Evolutionary conservation across 768 basidiomycete genomes (phyloP).

Genomic region (Mycena floridula): DNA sequence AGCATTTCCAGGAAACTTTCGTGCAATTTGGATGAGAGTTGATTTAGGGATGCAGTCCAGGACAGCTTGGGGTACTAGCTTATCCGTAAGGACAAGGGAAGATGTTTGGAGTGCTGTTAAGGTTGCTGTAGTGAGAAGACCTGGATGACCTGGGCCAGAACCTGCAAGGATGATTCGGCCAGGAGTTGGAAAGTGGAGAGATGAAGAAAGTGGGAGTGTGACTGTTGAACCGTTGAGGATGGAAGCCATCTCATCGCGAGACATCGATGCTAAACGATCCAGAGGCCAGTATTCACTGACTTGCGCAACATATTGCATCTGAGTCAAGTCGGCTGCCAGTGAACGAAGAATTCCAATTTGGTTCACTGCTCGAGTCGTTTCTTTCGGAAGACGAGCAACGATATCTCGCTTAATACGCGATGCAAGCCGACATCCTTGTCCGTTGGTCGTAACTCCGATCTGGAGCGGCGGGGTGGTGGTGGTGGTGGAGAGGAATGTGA

Average conservation of each 20-base stretch:
- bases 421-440: slow-evolving; percentile 82
- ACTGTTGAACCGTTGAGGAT: slow-evolving; percentile 39
- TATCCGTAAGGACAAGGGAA: slow-evolving; percentile 90
- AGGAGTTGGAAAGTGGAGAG: slow-evolving; percentile 16
- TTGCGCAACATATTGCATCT: slow-evolving; percentile 92
- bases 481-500: slow-evolving; percentile 72
- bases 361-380: slow-evolving; percentile 68
- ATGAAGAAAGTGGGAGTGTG: slow-evolving; percentile 21
- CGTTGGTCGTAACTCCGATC: slow-evolving; percentile 86
- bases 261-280: slow-evolving; percentile 64
- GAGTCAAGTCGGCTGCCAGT: slow-evolving; percentile 45
- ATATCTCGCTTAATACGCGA: slow-evolving; percentile 79
- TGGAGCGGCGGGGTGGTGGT: slow-evolving; percentile 33
- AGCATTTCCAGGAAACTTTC: slow-evolving; percentile 96
- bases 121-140: slow-evolving; percentile 84
- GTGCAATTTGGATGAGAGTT: slow-evolving; percentile 80
- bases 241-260: slow-evolving; percentile 59
- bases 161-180: slow-evolving; percentile 90
- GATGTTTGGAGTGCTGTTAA: slow-evolving; percentile 71
- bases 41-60: slow-evolving; percentile 74
- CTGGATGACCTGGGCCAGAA: slow-evolving; percentile 93
- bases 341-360: slow-evolving; percentile 67
- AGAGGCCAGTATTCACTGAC: slow-evolving; percentile 96
- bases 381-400: slow-evolving; percentile 63
- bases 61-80: slow-evolving; percentile 88